Percentiles rank a stretch among this genome's conserved stretches.
Evolutionary conservation across 148 eudicot species (phyloP).

Genomic region (Camellia sinensis): DNA sequence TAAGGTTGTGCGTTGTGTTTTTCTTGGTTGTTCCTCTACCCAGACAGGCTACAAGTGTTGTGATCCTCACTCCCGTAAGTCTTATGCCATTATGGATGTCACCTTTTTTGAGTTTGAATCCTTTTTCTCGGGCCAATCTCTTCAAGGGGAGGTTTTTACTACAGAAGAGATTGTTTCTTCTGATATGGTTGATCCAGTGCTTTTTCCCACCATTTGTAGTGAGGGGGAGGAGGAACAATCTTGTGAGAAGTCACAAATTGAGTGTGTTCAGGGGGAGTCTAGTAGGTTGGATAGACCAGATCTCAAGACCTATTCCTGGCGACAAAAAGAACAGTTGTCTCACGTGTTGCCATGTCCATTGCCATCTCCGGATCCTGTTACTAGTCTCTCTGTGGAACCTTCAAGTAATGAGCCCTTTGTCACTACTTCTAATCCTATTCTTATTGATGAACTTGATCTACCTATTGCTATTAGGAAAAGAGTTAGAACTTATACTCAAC

Average conservation of each 20-base stretch:
- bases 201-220: neutral
- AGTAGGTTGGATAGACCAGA: neutral
- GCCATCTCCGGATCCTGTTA: too few relatives aligned
- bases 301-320: neutral
- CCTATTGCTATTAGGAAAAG: neutral
- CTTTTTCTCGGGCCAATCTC: neutral
- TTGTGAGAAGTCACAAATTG: neutral
- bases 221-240: neutral
- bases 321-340: neutral
- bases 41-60: too few relatives aligned
- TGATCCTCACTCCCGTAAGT: neutral
- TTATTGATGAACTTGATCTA: neutral
- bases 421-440: neutral
- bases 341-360: neutral
- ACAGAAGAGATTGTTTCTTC: neutral
- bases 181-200: neutral
- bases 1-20: neutral
- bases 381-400: neutral
- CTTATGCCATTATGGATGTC: neutral
- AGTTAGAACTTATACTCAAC: neutral
- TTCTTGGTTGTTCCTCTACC: neutral
- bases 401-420: neutral
- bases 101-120: too few relatives aligned
- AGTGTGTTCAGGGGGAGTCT: too few relatives aligned
- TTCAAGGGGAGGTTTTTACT: neutral